Base-by-base conservation (phyloP, 108 stramenopile species). In the Nitzschia sp. region DNA sequence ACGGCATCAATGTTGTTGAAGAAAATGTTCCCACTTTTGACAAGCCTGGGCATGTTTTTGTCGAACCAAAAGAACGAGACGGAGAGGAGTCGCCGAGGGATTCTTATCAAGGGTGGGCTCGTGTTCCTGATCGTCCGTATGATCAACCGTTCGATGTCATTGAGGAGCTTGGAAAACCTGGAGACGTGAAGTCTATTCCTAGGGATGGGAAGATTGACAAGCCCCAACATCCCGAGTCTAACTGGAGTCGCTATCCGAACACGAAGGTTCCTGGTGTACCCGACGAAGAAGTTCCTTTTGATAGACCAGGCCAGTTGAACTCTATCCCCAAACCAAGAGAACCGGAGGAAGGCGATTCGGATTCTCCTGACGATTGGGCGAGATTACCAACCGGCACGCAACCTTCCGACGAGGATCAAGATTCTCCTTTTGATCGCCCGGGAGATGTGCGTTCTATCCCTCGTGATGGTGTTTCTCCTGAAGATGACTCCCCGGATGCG, bases 391-490 rank as follows among this genome's bases (percentile, higher is more conserved):
- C 44, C 31, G 63, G 44, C 29, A 35, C 28, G 16, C 52, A 25
- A 23, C n/a, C 34, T 29, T 22, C n/a, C 13, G 53, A 15, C 5
- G 33, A 25, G 53, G 48, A 52, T 4, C 53, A 38, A 25, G 66
- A 66, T 26, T 23, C 28, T 25, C 13, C 30, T 17, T 52, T 57
- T 56, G 34, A 72, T 55, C 60, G 63, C 25, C 71, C 71, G 4
- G 71, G 71, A 55, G 71, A 63, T 59, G 62, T 64, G 1, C 23
- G 62, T 2, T 63, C 62, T 9, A 63, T 72, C 15, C 71, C 71
- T 16, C 71, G 71, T 41, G 71, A 71, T 16, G 69, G 69, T 15
- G 22, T 33, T n/a, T 47, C 69, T 19, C 30, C 2, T 3, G 23
- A 47, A 3, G n/a, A 34, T 13, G 32, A 61, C n/a, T 16, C 21